phyloP scores from a whole-genome alignment of 2,329 filamentous ascomycete species.

The Furcasterigmium furcatum region DNA sequence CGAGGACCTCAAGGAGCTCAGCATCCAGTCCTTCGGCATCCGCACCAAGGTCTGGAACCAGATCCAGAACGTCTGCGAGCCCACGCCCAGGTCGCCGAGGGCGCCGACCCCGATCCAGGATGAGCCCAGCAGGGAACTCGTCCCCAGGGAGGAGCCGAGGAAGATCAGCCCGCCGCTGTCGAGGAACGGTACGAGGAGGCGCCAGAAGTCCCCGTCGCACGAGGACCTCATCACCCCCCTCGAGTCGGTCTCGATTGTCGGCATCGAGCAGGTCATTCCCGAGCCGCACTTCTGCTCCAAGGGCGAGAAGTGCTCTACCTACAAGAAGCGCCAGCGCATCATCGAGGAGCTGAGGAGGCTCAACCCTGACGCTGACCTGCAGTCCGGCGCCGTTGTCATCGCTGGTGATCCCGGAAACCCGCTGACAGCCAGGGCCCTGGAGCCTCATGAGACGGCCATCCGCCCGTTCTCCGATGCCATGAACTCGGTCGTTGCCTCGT shows the following conservation, averaged over 20 bases:
- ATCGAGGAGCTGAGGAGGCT: conserved; percentile 73
- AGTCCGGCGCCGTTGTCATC: conserved; percentile 69
- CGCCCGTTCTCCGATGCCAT: conserved; percentile 72
- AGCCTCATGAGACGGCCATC: conserved; percentile 46
- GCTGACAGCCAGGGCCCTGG: conserved; percentile 55
- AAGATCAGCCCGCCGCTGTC: background rate
- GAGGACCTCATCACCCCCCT: conserved; percentile 72
- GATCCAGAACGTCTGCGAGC: conserved; percentile 66
- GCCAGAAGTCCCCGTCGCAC: conserved; percentile 34
- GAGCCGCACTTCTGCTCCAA: conserved; percentile 83
- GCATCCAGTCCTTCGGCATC: conserved; percentile 78
- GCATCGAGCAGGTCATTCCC: conserved; percentile 84
- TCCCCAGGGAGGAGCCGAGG: conserved; percentile 33
- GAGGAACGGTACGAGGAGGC: conserved; percentile 36
- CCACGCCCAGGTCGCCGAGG: conserved; percentile 45
- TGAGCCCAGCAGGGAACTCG: conserved; percentile 47
- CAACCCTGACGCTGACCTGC: conserved; percentile 63
- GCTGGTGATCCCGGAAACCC: conserved; percentile 78
- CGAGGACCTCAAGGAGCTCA: conserved; percentile 79
- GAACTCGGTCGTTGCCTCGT: conserved; percentile 85
- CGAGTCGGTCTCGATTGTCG: conserved; percentile 87
- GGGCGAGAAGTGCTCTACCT: conserved; percentile 82
- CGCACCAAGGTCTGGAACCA: conserved; percentile 78
- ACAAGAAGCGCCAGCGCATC: conserved; percentile 74
- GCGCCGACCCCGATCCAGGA: conserved; percentile 62